Evolutionary conservation across 1,284 basidiomycete genomes (phyloP), one percentile per base, ranked within the genome.

Genomic region (Cryptococcus hybrid): DNA sequence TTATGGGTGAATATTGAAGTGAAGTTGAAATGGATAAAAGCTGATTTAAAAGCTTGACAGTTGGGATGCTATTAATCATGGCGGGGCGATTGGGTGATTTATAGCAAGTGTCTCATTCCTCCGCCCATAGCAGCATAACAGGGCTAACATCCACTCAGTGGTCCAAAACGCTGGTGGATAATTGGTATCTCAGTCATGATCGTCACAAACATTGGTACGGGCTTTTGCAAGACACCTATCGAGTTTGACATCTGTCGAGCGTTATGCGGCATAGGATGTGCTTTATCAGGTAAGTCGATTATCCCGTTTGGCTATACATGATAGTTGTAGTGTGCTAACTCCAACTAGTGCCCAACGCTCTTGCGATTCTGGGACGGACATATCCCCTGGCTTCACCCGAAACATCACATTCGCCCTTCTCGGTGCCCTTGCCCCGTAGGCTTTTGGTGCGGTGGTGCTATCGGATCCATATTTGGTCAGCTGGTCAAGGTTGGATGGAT

Each of bases 1-100:
- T 7, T 60, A 62, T 43, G 63, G 62, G 58, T 61, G 50, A 54
- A 55, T 59, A 6, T 11, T 15, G 30, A n/a, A 18, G 15, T 12
- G 9, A n/a, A 6, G 13, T 7, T 37, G 5, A 12, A 43, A 36
- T 11, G 24, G 2, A 18, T 4, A 30, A 44, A 7, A 35, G 13
- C 43, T 58, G 57, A 62, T 56, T 4, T 57, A 12, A 51, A 47
- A 62, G 56, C 11, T 45, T 71, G 24, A 70, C 70, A 7, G 58
- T 71, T 7, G 70, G 70, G 7, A 64, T 69, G 39, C 66, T 69
- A 24, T 60, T 72, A 46, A 57, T 69, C 6, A 45, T 61, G 9
- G 63, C 64, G 2, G 70, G 68, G 2, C 46, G 67, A 38, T 43
- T 66, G 7, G 70, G 70, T 0, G 70, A 71, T 49, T 44, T 71